Evolutionary conservation across 495 filamentous ascomycete species (phyloP).

Genomic region (Corynascus novoguineensis): DNA sequence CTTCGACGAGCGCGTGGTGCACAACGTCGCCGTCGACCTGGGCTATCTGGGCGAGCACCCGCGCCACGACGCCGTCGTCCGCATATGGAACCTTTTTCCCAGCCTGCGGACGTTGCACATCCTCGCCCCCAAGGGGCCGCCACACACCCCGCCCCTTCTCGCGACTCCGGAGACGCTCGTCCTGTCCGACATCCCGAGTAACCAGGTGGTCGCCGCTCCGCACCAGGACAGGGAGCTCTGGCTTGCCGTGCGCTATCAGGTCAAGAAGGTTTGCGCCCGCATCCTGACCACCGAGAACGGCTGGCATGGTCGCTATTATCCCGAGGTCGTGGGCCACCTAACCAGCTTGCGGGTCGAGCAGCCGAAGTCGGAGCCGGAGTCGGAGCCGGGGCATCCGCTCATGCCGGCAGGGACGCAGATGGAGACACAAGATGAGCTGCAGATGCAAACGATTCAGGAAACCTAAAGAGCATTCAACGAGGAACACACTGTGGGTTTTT

Average conservation of each 20-base stretch:
- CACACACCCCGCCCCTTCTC: not conserved
- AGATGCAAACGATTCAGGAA: no score
- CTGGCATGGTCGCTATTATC: not conserved
- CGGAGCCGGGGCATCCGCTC: no score
- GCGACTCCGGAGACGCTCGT: conserved; percentile 9
- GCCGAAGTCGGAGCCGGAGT: not conserved
- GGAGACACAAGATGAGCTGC: no score
- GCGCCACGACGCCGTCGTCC: conserved; percentile 6
- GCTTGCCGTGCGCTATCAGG: conserved; percentile 16
- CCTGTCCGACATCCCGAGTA: not conserved
- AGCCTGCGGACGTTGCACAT: conserved; percentile 12
- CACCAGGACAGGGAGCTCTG: conserved; percentile 12
- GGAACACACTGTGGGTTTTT: no score
- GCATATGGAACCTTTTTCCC: conserved; percentile 17
- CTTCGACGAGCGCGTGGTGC: conserved; percentile 3
- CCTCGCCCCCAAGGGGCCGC: conserved; percentile 15
- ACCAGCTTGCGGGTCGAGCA: not conserved
- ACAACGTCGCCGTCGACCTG: conserved; percentile 18
- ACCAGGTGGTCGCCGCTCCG: conserved; percentile 10
- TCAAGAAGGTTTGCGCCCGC: conserved; percentile 8
- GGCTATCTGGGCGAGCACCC: conserved; percentile 12
- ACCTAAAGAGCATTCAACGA: no score
- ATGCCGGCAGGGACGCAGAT: no score
- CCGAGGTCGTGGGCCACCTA: conserved; percentile 5
- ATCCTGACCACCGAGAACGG: conserved; percentile 4